A percentile compares a stretch with the other conserved stretches of the same genome.
These are phyloP conservation scores for Boletus calvinii DNA, from an alignment of 1,284 basidiomycete genomes.

Conservation along the genomic window DNA sequence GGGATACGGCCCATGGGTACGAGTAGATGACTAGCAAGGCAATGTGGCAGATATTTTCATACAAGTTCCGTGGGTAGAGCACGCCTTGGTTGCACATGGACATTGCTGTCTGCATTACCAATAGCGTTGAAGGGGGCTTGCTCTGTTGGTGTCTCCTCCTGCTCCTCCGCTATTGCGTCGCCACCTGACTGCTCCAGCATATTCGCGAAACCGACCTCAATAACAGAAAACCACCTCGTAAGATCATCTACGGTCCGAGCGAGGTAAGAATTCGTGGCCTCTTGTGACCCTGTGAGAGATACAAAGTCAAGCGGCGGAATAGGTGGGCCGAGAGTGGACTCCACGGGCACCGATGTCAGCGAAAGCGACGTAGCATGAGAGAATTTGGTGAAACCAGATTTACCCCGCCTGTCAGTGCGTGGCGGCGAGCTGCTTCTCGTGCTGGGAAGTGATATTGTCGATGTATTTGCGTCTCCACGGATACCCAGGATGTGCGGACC, in stretches of 20 bases:
- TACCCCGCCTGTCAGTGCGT: constrained; percentile 30
- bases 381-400: constrained; percentile 26
- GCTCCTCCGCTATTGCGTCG: constrained; percentile 59
- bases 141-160: constrained; percentile 40
- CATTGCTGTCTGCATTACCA: constrained; percentile 12
- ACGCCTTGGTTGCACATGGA: constrained; percentile 14
- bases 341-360: constrained; percentile 33
- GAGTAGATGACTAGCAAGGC: constrained; percentile 24
- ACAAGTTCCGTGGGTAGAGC: constrained; percentile 18
- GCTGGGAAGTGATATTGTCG: constrained; percentile 39
- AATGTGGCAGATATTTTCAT: constrained; percentile 10
- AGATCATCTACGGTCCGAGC: constrained; percentile 79
- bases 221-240: constrained; percentile 74
- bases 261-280: constrained; percentile 70
- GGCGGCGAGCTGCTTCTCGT: constrained; percentile 42
- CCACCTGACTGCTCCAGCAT: constrained; percentile 54
- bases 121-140: constrained; percentile 17
- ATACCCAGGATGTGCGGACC: constrained; percentile 35
- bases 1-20: constrained; percentile 14
- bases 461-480: constrained; percentile 30
- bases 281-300: constrained; percentile 55
- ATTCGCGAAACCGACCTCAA: constrained; percentile 69
- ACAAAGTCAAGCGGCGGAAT: constrained; percentile 70
- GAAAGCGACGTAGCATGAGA: constrained; percentile 31
- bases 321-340: constrained; percentile 38